Evolutionary conservation across 2,329 filamentous ascomycete species (phyloP).

Genomic region (Sordariomycetes sp.): DNA sequence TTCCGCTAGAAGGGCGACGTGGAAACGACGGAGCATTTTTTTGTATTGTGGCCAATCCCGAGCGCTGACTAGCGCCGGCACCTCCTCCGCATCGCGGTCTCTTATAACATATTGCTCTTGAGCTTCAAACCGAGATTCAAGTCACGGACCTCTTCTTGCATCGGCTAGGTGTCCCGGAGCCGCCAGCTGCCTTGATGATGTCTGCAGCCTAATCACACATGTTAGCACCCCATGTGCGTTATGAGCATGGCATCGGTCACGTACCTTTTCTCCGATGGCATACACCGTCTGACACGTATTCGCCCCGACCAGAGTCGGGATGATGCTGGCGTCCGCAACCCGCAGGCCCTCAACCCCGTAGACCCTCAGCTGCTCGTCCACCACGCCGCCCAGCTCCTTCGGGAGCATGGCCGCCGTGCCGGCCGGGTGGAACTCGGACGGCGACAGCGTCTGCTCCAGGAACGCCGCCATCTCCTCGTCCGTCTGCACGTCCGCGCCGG

Average conservation of each 20-base stretch:
- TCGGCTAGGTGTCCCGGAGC: not conserved
- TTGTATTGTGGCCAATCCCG: too few relatives aligned
- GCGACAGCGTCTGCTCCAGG: constrained; percentile 9
- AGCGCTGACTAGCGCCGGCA: too few relatives aligned
- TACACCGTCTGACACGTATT: constrained; percentile 20
- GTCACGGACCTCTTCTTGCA: not conserved
- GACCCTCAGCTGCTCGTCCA: constrained; percentile 28
- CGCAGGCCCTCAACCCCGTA: constrained; percentile 31
- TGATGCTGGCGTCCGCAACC: constrained; percentile 33
- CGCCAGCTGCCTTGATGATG: constrained; percentile 15
- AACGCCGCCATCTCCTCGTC: constrained; percentile 20
- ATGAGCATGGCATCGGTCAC: not conserved
- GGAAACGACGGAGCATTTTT: too few relatives aligned
- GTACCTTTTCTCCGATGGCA: constrained; percentile 23
- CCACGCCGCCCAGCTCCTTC: constrained; percentile 30
- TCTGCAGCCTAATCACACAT: constrained; percentile 16
- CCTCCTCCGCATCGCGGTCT: too few relatives aligned
- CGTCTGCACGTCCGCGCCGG: constrained; percentile 17
- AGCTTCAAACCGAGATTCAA: too few relatives aligned
- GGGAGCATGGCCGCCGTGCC: constrained; percentile 42
- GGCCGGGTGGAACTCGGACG: constrained; percentile 30
- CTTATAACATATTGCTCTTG: too few relatives aligned
- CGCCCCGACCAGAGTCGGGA: constrained; percentile 28
- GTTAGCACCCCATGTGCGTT: not conserved
- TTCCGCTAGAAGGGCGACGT: too few relatives aligned